phyloP scores from a whole-genome alignment of 2,329 filamentous ascomycete genomes.

The Pseudogymnoascus sp. region DNA sequence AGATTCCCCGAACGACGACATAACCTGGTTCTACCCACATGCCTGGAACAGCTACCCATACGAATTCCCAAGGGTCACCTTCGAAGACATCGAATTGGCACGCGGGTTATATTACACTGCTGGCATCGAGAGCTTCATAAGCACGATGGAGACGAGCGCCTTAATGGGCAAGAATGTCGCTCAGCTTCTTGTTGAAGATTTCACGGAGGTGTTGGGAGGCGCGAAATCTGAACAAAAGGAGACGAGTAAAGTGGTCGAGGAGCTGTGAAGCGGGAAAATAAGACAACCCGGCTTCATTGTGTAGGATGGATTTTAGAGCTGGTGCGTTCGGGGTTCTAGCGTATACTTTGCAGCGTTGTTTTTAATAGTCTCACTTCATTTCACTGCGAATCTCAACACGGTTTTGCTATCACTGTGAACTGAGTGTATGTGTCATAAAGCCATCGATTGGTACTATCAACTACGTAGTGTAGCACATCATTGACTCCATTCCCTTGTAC shows the following conservation, averaged over 20 bases:
- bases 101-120: conserved; percentile 62
- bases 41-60: conserved; percentile 81
- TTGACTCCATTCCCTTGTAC: conserved; percentile 1
- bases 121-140: conserved; percentile 87
- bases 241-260: conserved; percentile 8
- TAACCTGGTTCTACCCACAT: conserved; percentile 72
- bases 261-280: conserved; percentile 7
- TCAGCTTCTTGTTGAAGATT: conserved; percentile 57
- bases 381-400: background rate
- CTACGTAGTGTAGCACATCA: conserved; percentile 4
- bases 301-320: background rate
- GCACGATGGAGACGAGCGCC: conserved; percentile 93
- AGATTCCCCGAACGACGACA: conserved; percentile 26
- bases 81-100: conserved; percentile 69
- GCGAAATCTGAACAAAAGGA: background rate
- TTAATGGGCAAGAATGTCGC: conserved; percentile 86
- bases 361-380: background rate
- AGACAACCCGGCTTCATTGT: background rate
- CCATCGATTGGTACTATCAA: conserved; percentile 5
- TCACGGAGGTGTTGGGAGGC: conserved; percentile 26
- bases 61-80: conserved; percentile 74
- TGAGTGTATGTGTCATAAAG: background rate
- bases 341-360: background rate
- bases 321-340: background rate
- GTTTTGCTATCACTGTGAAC: background rate